These are phyloP conservation scores for Eutrema japonicum DNA, from an alignment of 345 rosid genomes.

Conservation along the genomic window DNA sequence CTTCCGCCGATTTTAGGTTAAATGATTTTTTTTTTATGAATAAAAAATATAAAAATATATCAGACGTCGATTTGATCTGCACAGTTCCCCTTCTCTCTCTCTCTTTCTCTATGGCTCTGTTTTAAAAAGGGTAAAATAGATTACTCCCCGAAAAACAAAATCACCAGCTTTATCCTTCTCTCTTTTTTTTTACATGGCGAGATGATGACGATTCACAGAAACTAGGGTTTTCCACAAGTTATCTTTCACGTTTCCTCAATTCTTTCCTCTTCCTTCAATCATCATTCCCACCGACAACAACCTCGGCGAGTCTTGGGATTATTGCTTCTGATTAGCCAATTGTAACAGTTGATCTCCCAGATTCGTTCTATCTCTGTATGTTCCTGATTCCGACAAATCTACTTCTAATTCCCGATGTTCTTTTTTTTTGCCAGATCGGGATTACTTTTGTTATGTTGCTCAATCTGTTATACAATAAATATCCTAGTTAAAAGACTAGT, in stretches of 20 bases:
- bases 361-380: constrained; percentile 40
- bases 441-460: constrained; percentile 14
- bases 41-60: background rate
- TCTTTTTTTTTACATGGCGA: constrained; percentile 21
- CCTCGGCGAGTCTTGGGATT: constrained; percentile 4
- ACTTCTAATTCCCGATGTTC: background rate
- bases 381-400: constrained; percentile 34
- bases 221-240: constrained; percentile 34
- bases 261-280: constrained; percentile 17
- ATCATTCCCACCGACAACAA: constrained; percentile 28
- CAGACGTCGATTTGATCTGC: constrained; percentile 40
- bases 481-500: background rate
- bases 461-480: constrained; percentile 22
- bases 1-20: constrained; percentile 34
- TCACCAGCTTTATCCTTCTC: constrained; percentile 32
- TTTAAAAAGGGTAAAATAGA: constrained; percentile 32
- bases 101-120: constrained; percentile 30
- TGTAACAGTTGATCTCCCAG: constrained; percentile 33
- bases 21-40: background rate
- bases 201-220: constrained; percentile 31
- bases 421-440: constrained; percentile 24
- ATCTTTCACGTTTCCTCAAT: constrained; percentile 33
- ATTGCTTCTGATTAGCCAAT: constrained; percentile 27
- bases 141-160: constrained; percentile 10
- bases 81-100: constrained; percentile 13